Evolutionary conservation across 1,284 basidiomycete species (phyloP), one percentile per base, ranked within the genome.

Genomic region (Polyporus tsugae): DNA sequence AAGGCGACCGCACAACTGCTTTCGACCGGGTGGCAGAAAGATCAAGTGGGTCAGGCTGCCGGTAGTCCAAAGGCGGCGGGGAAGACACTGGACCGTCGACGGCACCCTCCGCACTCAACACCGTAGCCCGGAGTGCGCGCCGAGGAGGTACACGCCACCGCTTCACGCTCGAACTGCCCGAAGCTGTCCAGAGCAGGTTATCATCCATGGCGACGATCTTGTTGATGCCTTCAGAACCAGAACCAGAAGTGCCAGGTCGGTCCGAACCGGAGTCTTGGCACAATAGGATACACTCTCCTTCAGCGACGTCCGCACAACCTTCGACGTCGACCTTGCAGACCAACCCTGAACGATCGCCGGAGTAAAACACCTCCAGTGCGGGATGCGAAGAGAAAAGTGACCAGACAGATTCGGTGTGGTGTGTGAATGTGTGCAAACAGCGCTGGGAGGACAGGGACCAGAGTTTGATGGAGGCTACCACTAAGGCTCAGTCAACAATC

Each of bases 321-420:
- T 96, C 94, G 33, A 97, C 90, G 74, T 99, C 97, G 42, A 97
- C 92, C 72, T 92, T 92, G 79, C 95, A 96, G 0, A 99, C 91
- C 66, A 93, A 83, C 1, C 97, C 98, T 17, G 94, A 90, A 44
- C 95, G 89, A 74, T 99, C 98, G 19, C 97, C 98, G 1, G 97
- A 98, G 82, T 98, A 98, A 83, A 99, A 99, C 1, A 91, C 85
- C 78, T 97, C 94, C 62, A 99, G 86, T 15, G 92, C 90, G 0
- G 95, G 94, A 78, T 99, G 95, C 0, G 89, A 86, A 2, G 96
- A 97, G 78, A 89, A 90, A 2, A 99, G 85, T 0, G 95, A 92
- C 97, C 98, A 99, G 41, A 99, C 96, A 19, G 95, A 96, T 68
- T 96, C 95, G 17, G 93, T 91, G 79, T 99, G 98, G 78, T 99